Conservation (phyloP, 2,329 filamentous ascomycete genomes). For the Balansia obtecta region DNA sequence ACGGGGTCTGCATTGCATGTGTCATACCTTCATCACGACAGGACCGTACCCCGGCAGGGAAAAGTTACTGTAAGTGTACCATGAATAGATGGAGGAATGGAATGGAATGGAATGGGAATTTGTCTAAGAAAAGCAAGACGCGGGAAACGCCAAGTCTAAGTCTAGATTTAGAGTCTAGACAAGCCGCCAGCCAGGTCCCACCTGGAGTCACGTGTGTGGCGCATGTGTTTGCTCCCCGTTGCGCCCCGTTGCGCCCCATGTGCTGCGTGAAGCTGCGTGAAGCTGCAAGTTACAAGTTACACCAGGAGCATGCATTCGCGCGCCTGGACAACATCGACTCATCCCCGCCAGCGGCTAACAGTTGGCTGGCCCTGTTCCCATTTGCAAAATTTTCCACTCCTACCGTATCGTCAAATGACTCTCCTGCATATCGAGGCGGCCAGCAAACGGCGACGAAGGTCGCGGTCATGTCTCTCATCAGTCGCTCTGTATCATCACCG, state of each 20-base stretch:
- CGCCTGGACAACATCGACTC: not conserved
- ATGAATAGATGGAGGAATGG: too few relatives aligned
- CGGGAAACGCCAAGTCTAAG: too few relatives aligned
- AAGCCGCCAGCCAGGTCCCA: too few relatives aligned
- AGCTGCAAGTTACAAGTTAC: too few relatives aligned
- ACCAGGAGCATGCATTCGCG: not conserved
- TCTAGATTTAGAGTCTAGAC: too few relatives aligned
- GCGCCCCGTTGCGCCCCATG: too few relatives aligned
- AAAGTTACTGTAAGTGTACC: too few relatives aligned
- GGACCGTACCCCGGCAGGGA: not conserved
- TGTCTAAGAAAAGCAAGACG: not conserved
- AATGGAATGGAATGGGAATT: too few relatives aligned
- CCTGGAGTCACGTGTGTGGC: too few relatives aligned
- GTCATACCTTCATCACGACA: conserved; percentile 1
- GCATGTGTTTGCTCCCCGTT: too few relatives aligned
- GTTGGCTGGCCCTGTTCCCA: not conserved
- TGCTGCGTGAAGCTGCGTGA: not conserved
- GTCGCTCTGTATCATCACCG: not conserved
- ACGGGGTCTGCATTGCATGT: too few relatives aligned
- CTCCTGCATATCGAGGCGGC: not conserved
- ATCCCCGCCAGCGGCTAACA: not conserved
- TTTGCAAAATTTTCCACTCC: not conserved
- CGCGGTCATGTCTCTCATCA: not conserved
- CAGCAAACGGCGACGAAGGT: not conserved
- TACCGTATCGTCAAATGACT: not conserved